Evolutionary conservation across 805 yeast genomes (phyloP), one percentile per base, ranked within the genome.

Genomic region (Metschnikowia kofuensis): DNA sequence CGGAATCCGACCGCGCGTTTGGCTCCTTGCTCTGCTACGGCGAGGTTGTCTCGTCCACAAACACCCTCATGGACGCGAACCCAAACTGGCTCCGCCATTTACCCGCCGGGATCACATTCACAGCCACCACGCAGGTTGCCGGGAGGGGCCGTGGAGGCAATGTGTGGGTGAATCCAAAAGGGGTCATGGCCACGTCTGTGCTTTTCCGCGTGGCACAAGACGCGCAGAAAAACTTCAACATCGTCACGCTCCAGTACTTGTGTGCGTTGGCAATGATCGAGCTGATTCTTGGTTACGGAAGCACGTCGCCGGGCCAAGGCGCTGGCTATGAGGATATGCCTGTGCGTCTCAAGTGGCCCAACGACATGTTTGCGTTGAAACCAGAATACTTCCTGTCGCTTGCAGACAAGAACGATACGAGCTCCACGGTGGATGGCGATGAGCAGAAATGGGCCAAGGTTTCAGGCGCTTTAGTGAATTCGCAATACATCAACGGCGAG

Each of bases 61-160:
- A 81, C 47, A 78, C 87, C 0, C 68, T 92, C 61, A 70, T 94
- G 56, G 96, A 92, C 61, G 75, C 78, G 38, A 94, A 94, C 65
- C 76, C 81, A 41, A 61, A 72, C 11, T 61, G 89, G 35, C 65
- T 92, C 47, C 68, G 75, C 7, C 59, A 69, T 34, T 64, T 87
- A 28, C 96, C 96, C 0, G 75, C 82, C 28, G 96, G 96, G 0
- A 77, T 83, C 10, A 72, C 82, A 1, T 65, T 84, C 10, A 76
- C 83, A 4, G 97, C 96, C 0, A 84, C 91, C 1, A 80, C 86
- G 3, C 99, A 94, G 65, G 84, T 89, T 1, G 79, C 89, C 0
- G 99, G 99, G 1, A 76, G 92, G 42, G 99, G 99, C 2, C 80
- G 99, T 48, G 96, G 97, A 13, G 95, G 94, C 1, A 94, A 94